Percentiles rank a stretch among this genome's conserved stretches.
Conservation (phyloP, 2,329 filamentous ascomycete species). For the Pseudocercospora macadamiae region DNA sequence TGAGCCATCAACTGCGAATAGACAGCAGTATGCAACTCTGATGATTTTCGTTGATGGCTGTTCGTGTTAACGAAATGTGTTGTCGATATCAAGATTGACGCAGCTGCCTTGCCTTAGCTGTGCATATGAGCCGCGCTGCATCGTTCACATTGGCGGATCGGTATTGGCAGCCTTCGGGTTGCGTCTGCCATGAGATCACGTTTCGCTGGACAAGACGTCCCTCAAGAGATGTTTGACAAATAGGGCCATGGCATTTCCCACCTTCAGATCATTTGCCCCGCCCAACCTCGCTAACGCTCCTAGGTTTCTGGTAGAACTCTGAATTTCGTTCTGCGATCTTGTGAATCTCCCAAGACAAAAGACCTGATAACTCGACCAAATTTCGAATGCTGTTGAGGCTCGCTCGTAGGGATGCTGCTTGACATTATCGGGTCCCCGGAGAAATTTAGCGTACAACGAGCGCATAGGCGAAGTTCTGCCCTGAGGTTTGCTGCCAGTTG, state of each 20-base stretch:
- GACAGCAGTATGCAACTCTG: too few species aligned
- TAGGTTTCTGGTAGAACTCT: neutral
- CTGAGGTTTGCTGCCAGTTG: neutral
- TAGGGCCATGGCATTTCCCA: constrained; percentile 1
- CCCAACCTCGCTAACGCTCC: neutral
- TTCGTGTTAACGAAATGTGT: too few species aligned
- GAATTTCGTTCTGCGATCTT: neutral
- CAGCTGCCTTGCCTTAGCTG: neutral
- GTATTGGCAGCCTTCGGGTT: too few species aligned
- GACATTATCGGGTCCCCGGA: neutral
- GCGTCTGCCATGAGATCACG: constrained; percentile 12
- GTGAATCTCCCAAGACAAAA: too few species aligned
- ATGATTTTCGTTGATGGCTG: too few species aligned
- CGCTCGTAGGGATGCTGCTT: constrained; percentile 11
- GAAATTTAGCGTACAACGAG: neutral
- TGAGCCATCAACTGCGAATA: too few species aligned
- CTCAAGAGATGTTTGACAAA: constrained; percentile 5
- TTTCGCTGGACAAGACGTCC: neutral
- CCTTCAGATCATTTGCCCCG: neutral
- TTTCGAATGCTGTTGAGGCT: too few species aligned
- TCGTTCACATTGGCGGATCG: neutral
- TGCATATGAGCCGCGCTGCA: neutral
- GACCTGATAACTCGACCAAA: too few species aligned
- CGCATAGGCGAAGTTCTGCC: constrained; percentile 9
- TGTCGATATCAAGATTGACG: constrained; percentile 10